Conservation (phyloP, 2,329 filamentous ascomycete species). For the Aspergillus flavus region DNA sequence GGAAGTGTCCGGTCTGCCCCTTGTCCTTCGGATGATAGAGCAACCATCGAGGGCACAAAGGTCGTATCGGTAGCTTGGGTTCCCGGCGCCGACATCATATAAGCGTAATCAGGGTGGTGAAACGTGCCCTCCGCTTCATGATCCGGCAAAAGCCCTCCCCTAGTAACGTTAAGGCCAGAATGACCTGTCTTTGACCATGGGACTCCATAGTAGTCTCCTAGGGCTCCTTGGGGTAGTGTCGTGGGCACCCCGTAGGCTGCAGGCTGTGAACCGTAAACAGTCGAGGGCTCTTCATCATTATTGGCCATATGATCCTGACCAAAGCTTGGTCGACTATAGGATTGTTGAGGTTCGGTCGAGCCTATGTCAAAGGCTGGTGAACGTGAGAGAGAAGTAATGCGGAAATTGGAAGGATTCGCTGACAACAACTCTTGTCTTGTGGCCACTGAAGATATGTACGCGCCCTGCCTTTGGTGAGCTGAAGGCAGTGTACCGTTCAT, state of each 20-base stretch:
- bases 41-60: conserved; percentile 17
- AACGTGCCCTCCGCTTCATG: conserved; percentile 29
- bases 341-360: conserved; percentile 19
- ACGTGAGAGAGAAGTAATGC: conserved; percentile 24
- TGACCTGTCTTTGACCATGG: conserved; percentile 37
- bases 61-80: conserved; percentile 28
- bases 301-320: conserved; percentile 25
- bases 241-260: conserved; percentile 40
- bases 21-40: conserved; percentile 26
- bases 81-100: conserved; percentile 33
- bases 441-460: conserved; percentile 21
- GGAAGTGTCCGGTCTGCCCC: conserved; percentile 40
- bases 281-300: conserved; percentile 39
- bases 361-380: conserved; percentile 32
- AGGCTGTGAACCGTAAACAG: conserved; percentile 36
- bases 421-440: conserved; percentile 18
- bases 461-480: conserved; percentile 22
- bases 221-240: conserved; percentile 28
- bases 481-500: conserved; percentile 19
- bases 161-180: conserved; percentile 24
- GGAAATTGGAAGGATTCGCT: conserved; percentile 20
- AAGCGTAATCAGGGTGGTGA: conserved; percentile 30
- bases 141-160: conserved; percentile 32
- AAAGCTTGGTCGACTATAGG: conserved; percentile 27
- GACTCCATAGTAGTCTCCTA: conserved; percentile 31